Base-by-base conservation (phyloP, 2,329 filamentous ascomycete genomes). In the Epicoccum sorghinum region DNA sequence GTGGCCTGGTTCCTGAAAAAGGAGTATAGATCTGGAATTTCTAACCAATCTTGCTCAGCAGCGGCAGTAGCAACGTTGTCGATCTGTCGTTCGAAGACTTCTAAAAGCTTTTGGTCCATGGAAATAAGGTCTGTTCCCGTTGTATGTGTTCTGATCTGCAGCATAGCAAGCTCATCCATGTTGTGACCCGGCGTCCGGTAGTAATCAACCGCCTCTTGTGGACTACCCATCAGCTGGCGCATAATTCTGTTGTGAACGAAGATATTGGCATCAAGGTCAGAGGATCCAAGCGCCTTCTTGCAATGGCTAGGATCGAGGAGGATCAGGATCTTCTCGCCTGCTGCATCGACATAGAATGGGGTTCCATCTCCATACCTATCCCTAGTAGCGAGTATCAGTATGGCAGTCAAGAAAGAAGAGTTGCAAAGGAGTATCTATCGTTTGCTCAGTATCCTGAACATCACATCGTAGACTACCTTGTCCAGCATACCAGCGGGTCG, bases 191-290 rank as follows among this genome's bases (percentile, higher is more conserved):
- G 39, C 0, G 50, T 47, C 9, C 39, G 57, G 29, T 65, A 64
- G 41, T 57, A 54, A 4, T 64, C 52, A 12, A 65, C 38, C 2
- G 59, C 50, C 14, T 40, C 42, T n/a, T 58, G 37, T 0, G 62
- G 62, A 29, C 59, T 61, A 7, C 54, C 58, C 47, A 65, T 55
- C 25, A 65, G 13, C 12, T 59, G 57, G 8, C 50, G 47, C 37
- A 65, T 29, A 12, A 65, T 62, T 38, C 49, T 55, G 0, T 59
- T 29, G 27, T 64, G 59, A 9, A 64, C 52, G 23, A 62, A 64
- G 0, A 47, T 41, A 22, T 59, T 59, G n/a, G 62, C 47, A 14
- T 64, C 61, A 2, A 58, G 44, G n/a, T 62, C 59, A 3, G 42
- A 29, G 1, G 45, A 40, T 7, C 33, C 27, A 7, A 65, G 38